Evolutionary conservation across 1,284 basidiomycete species (phyloP), one percentile per base, ranked within the genome.

Genomic region (Melampsora americana): DNA sequence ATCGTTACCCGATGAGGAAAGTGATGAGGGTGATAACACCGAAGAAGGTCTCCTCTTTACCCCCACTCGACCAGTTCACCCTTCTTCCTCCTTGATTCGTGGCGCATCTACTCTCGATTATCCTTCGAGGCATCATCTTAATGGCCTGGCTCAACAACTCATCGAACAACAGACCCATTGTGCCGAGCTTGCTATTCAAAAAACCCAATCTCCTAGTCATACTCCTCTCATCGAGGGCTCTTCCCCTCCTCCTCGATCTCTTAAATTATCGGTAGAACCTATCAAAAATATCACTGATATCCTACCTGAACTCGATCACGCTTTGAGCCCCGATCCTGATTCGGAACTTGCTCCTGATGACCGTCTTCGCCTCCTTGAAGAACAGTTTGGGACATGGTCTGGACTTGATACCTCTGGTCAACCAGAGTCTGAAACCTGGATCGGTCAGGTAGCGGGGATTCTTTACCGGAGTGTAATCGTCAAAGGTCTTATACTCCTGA

Each of bases 381-480:
- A 79, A 32, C 80, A 81, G 67, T 81, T 81, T 14, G 81, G 80
- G 68, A 69, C 77, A 12, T 79, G 78, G 56, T 26, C 77, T n/a
- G 78, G 77, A 3, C 46, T 60, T 20, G 66, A 76, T 68, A 5
- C 75, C 14, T 59, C 69, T 5, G 56, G 66, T 39, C 73, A 78
- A 35, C 78, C 78, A 5, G 66, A 76, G 48, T 72, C 78, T n/a
- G 80, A 81, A 53, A 77, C 74, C 65, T 79, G 78, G 69, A 77
- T 80, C 50, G 70, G 64, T 18, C 78, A 79, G 65, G 72, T 77
- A 46, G 68, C 74, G n/a, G 79, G 76, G 26, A 77, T 81, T 4
- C 77, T 82, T 9, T 72, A 79, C 72, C 78, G 80, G 60, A 79
- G 79, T 5, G 80, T 82, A 1, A 65, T 80, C 20, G 79, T 82